These are phyloP conservation scores for Trichosporon inkin DNA, from an alignment of 1,284 basidiomycete species.

Conservation along the genomic window DNA sequence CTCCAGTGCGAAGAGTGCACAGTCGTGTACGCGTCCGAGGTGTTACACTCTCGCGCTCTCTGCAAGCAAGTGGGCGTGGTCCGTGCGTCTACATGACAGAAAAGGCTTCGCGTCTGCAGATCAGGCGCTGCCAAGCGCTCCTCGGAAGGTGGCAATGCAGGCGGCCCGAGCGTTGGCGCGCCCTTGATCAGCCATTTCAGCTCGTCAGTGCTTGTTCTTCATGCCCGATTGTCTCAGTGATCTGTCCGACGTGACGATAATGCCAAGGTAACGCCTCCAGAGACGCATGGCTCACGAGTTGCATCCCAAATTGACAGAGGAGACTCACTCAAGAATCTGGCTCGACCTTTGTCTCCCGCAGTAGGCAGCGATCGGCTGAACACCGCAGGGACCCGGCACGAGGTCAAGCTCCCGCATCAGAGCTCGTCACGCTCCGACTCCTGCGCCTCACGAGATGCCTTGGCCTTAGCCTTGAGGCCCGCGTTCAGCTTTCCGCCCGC, in stretches of 20 bases:
- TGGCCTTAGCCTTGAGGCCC: constrained; percentile 1
- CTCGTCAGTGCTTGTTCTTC: background rate
- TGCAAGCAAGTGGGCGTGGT: background rate
- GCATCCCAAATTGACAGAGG: too few species aligned
- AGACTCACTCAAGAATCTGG: too few species aligned
- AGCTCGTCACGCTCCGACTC: constrained; percentile 17
- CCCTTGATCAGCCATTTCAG: constrained; percentile 7
- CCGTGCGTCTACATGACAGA: background rate
- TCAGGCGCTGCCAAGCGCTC: background rate
- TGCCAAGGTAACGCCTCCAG: background rate
- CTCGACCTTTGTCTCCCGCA: too few species aligned
- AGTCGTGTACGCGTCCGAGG: background rate
- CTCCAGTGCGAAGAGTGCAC: background rate
- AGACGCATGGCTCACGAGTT: background rate
- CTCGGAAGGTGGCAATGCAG: background rate
- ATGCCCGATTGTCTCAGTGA: background rate
- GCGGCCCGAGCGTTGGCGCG: background rate
- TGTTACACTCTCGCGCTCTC: background rate
- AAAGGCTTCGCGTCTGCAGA: background rate
- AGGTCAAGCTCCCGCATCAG: background rate
- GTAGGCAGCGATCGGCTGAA: too few species aligned
- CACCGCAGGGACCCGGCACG: too few species aligned
- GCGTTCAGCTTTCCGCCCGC: constrained; percentile 18
- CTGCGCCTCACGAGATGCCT: constrained; percentile 7
- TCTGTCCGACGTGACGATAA: background rate